Evolutionary conservation across 495 filamentous ascomycete genomes (phyloP).

Genomic region (Amphirosellinia nigrospora): DNA sequence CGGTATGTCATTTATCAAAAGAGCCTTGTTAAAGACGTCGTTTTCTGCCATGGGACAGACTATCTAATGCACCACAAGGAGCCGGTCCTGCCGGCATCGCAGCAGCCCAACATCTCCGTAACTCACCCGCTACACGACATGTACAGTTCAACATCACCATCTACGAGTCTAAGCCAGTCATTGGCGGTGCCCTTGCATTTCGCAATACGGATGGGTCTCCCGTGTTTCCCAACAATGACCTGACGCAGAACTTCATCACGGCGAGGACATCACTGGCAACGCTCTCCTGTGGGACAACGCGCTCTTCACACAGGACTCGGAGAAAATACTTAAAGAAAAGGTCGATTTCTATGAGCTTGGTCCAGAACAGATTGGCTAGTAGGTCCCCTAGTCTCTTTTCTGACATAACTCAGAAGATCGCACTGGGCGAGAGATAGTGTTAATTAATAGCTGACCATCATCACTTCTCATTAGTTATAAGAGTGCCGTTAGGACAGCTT

Average conservation of each 20-base stretch:
- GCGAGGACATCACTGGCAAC: constrained; percentile 38
- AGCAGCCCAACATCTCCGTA: constrained; percentile 32
- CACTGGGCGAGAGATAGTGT: neutral
- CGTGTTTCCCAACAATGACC: constrained; percentile 34
- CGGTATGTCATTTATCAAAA: constrained; percentile 19
- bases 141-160: constrained; percentile 34
- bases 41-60: neutral
- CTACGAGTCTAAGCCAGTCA: constrained; percentile 33
- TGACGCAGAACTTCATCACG: constrained; percentile 28
- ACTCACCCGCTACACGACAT: neutral
- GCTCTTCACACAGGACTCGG: constrained; percentile 33
- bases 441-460: neutral
- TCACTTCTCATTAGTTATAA: constrained; percentile 26
- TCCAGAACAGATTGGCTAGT: constrained; percentile 36
- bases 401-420: neutral
- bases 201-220: constrained; percentile 22
- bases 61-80: constrained; percentile 21
- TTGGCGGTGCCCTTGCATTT: constrained; percentile 36
- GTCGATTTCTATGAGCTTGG: constrained; percentile 30
- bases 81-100: constrained; percentile 40
- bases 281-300: constrained; percentile 34
- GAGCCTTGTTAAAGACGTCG: neutral
- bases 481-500: constrained; percentile 5
- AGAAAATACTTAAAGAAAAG: constrained; percentile 29
- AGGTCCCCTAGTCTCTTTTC: constrained; percentile 1